phyloP scores from a whole-genome alignment of 73 alveolate genomes.

The Paramecium sexaurelia region DNA sequence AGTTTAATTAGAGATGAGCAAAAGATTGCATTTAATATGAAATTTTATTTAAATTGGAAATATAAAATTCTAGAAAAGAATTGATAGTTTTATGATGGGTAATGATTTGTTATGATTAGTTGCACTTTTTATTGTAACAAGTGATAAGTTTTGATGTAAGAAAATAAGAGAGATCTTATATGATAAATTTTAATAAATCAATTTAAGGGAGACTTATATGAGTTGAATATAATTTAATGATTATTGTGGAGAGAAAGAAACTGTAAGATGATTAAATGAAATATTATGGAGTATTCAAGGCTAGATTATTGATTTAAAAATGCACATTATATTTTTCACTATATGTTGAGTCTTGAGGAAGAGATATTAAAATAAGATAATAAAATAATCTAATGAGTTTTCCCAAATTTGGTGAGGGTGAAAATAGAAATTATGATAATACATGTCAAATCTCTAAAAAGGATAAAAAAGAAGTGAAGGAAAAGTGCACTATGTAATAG shows the following conservation, averaged over 20 bases:
- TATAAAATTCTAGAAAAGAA: no score
- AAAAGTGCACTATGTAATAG: neutral
- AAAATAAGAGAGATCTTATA: neutral
- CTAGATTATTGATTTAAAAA: neutral
- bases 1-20: no score
- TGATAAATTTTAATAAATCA: neutral
- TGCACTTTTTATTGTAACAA: no score
- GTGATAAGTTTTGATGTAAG: neutral
- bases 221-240: neutral
- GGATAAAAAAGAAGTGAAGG: neutral
- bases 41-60: no score
- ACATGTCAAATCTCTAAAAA: neutral
- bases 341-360: neutral
- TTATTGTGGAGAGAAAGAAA: neutral
- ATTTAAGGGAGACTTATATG: neutral
- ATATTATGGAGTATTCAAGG: neutral
- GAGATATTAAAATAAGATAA: neutral
- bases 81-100: neutral
- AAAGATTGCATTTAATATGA: no score
- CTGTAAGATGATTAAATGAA: neutral
- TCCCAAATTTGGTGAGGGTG: neutral
- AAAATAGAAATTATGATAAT: neutral
- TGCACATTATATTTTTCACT: neutral
- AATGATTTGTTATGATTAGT: no score
- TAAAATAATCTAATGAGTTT: slow-evolving; percentile 16